A percentile compares a stretch with the other conserved stretches of the same genome.
phyloP scores from a whole-genome alignment of 1,139 yeast species.

The Nakaseomyces glabratus region DNA sequence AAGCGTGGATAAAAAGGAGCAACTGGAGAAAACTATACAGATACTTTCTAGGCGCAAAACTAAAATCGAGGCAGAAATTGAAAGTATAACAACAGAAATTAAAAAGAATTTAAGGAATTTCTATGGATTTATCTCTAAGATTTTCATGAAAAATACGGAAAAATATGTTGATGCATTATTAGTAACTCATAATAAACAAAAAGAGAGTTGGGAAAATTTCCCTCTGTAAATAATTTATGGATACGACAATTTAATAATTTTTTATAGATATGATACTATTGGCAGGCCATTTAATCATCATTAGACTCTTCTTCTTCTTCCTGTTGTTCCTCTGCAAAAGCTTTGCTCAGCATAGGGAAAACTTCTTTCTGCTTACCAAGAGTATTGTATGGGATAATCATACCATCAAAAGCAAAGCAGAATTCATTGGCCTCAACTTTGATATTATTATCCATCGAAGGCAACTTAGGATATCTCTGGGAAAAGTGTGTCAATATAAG shows the following conservation, averaged over 20 bases:
- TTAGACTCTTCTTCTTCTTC: conserved; percentile 21
- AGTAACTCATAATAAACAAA: conserved; percentile 1
- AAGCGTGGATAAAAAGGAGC: conserved; percentile 2
- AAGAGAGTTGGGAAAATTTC: conserved; percentile 2
- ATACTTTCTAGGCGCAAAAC: neutral
- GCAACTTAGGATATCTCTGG: conserved; percentile 73
- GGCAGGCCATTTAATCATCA: too few species aligned
- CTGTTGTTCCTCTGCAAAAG: conserved; percentile 28
- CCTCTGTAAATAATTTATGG: neutral
- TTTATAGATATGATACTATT: too few species aligned
- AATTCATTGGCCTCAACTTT: conserved; percentile 28
- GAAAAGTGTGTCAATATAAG: conserved; percentile 84
- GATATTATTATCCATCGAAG: conserved; percentile 31
- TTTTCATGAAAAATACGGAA: conserved; percentile 3
- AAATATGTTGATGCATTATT: neutral
- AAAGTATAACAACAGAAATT: neutral
- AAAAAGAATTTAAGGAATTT: conserved; percentile 2
- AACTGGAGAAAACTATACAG: neutral
- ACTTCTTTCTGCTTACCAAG: conserved; percentile 33
- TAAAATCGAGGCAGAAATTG: conserved; percentile 1
- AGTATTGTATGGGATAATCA: conserved; percentile 40
- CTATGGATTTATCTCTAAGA: conserved; percentile 1
- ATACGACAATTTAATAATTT: too few species aligned
- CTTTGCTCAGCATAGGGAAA: conserved; percentile 24
- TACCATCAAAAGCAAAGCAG: conserved; percentile 56